Evolutionary conservation across 129 eudicot genomes (phyloP).

Genomic region (Flaveria trinervia): DNA sequence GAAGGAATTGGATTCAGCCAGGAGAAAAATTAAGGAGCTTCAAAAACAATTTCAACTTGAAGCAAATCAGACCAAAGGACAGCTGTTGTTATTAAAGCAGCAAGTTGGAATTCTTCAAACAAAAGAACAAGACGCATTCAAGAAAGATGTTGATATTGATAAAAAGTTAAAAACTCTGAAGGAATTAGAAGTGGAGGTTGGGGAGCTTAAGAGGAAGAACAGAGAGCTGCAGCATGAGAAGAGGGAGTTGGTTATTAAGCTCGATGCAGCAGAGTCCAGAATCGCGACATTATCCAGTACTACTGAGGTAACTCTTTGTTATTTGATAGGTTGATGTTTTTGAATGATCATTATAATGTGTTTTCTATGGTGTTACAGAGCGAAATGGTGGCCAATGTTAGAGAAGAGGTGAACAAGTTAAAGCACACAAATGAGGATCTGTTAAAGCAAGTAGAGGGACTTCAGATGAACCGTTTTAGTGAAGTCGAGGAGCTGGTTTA

Average conservation of each 20-base stretch:
- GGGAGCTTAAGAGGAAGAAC: slow-evolving; percentile 87
- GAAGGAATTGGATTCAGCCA: slow-evolving; percentile 82
- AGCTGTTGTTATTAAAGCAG: slow-evolving; percentile 82
- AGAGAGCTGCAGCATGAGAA: slow-evolving; percentile 95
- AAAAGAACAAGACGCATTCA: slow-evolving; percentile 72
- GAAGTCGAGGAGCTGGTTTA: slow-evolving; percentile 98
- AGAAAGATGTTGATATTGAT: slow-evolving; percentile 66
- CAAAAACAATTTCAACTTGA: slow-evolving; percentile 92
- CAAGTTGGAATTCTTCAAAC: slow-evolving; percentile 86
- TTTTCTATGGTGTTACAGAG: slow-evolving; percentile 50
- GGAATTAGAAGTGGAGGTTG: slow-evolving; percentile 78
- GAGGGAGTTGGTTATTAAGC: slow-evolving; percentile 66
- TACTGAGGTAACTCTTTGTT: slow-evolving; percentile 67
- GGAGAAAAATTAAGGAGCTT: slow-evolving; percentile 80
- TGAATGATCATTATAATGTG: slow-evolving; percentile 8
- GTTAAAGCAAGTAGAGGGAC: slow-evolving; percentile 94
- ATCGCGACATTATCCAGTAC: slow-evolving; percentile 61
- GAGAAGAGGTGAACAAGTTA: slow-evolving; percentile 78
- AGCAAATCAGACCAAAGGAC: slow-evolving; percentile 93
- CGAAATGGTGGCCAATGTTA: slow-evolving; percentile 80
- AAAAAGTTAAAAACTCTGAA: slow-evolving; percentile 72
- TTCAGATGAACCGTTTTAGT: slow-evolving; percentile 95
- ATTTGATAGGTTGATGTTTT: not conserved
- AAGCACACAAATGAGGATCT: slow-evolving; percentile 83
- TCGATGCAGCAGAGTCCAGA: slow-evolving; percentile 77